A percentile compares a stretch with the other conserved stretches of the same genome.
Evolutionary conservation across 192 early-diverging fungal species (phyloP).

Genomic region (Paraglomus brasilianum): DNA sequence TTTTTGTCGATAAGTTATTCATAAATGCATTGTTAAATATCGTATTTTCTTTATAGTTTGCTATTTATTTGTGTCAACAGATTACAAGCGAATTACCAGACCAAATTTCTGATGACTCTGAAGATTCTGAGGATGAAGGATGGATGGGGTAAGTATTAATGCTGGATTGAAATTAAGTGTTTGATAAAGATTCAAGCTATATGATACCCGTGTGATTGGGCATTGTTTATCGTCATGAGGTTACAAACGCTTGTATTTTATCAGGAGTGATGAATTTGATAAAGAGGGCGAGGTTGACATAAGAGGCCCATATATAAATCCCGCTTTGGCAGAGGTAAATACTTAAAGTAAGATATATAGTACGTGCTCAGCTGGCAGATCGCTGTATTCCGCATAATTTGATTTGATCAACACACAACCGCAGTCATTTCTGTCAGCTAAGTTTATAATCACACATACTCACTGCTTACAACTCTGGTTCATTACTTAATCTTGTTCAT

Average conservation of each 20-base stretch:
- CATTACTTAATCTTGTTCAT: too few species aligned
- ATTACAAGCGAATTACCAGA: constrained; percentile 70
- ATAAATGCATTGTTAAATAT: background rate
- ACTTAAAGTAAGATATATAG: too few species aligned
- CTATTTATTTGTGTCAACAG: constrained; percentile 67
- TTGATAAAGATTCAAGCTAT: background rate
- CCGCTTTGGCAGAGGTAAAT: constrained; percentile 32
- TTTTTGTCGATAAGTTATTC: background rate
- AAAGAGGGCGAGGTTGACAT: constrained; percentile 37
- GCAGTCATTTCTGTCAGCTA: too few species aligned
- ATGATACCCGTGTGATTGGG: background rate
- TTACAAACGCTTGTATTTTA: too few species aligned
- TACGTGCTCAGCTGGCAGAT: too few species aligned
- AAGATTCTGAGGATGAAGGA: constrained; percentile 51
- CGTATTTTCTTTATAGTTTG: constrained; percentile 50
- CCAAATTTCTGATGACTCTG: constrained; percentile 64
- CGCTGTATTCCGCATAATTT: too few species aligned
- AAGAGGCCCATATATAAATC: constrained; percentile 29
- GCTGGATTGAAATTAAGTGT: background rate
- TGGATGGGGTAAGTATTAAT: constrained; percentile 49
- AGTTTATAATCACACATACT: too few species aligned
- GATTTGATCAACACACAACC: background rate
- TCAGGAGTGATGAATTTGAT: constrained; percentile 33
- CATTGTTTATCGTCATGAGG: too few species aligned
- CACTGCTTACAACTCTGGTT: too few species aligned